Evolutionary conservation across 768 basidiomycete genomes (phyloP), one percentile per base, ranked within the genome.

Genomic region (Scleroderma bovista): DNA sequence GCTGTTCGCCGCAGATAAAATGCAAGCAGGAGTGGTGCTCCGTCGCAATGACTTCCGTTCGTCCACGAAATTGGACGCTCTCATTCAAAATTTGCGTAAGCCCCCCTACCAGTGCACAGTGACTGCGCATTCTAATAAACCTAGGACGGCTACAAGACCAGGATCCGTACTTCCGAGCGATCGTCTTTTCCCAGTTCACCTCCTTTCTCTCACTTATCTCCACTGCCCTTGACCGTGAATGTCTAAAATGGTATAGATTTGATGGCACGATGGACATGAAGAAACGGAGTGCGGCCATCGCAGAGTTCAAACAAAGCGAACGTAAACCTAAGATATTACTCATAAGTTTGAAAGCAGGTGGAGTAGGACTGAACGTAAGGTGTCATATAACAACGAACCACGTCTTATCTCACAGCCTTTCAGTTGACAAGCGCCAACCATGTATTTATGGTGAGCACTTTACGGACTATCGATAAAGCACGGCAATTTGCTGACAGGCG

Each of bases 261-360:
- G 95, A 98, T 63, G 95, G 95, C 1, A 81, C 89, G 0, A 92
- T 97, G 89, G 84, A 84, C 57, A 75, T 95, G 54, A 88, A 86
- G 69, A 86, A 86, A 63, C 78, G 91, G 48, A 80, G 77, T 34
- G 76, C 77, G 9, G 86, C 90, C 2, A 75, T 98, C 34, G 73
- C 80, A 38, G 83, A 83, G 53, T 97, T 97, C 73, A 87, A 82
- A 57, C 69, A 75, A 17, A 70, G 79, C 2, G 84, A 82, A 6
- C 73, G 78, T 49, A 82, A 77, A 55, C 85, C 91, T 1, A 87
- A 91, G 63, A 74, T 94, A 10, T 63, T 92, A 22, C 77, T 90
- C 40, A 71, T 92, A 41, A 88, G 86, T 60, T 65, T 93, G 64
- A 93, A 90, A 64, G 94, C 94, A 4, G 94, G 93, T 23, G 94